Evolutionary conservation across 345 rosid genomes (phyloP).

Genomic region (Acer saccharum): DNA sequence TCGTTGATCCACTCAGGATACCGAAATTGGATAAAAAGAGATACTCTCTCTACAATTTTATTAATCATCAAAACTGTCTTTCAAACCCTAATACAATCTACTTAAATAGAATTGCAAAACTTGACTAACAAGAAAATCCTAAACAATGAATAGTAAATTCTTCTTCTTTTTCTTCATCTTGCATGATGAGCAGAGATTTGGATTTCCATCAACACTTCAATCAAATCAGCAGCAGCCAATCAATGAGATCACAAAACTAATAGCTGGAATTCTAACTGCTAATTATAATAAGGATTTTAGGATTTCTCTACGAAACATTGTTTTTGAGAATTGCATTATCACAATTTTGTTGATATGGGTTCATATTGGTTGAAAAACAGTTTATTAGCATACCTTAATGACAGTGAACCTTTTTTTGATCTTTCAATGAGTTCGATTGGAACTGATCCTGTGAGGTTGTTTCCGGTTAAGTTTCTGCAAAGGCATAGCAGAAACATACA

Average conservation of each 20-base stretch:
- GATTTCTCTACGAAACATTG: no score
- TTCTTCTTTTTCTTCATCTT: background rate
- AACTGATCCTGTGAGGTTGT: conserved; percentile 25
- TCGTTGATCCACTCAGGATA: no score
- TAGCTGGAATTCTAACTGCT: background rate
- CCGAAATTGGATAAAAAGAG: no score
- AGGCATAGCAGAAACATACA: background rate
- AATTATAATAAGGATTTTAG: background rate
- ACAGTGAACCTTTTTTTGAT: conserved; percentile 12
- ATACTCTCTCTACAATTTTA: no score
- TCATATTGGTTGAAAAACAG: background rate
- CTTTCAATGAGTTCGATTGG: conserved; percentile 22
- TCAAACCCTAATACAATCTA: no score
- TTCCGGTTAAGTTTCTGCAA: conserved; percentile 19
- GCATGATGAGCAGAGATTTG: conserved; percentile 29
- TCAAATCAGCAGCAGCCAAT: background rate
- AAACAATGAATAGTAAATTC: no score
- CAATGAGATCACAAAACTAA: background rate
- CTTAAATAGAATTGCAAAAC: no score
- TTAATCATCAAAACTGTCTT: no score
- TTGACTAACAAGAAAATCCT: no score
- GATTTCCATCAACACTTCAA: conserved; percentile 28
- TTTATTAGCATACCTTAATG: conserved; percentile 16
- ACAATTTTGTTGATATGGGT: background rate
- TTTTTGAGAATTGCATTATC: no score